Evolutionary conservation across 2,329 filamentous ascomycete genomes (phyloP).

Genomic region (Phialophora tarda): DNA sequence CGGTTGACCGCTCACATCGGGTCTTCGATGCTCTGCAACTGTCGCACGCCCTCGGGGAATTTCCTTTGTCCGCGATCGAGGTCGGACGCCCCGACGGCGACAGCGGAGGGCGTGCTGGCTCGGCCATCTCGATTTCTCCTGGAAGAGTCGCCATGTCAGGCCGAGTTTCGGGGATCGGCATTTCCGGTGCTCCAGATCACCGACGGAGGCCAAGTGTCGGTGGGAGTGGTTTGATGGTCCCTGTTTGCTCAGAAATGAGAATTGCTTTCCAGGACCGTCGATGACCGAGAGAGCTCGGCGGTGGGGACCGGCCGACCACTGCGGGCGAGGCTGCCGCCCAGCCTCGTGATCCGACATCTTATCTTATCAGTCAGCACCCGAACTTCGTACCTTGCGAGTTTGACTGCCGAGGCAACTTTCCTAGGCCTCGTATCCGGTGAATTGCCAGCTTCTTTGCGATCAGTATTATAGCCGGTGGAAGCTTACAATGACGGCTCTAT

Average conservation of each 20-base stretch:
- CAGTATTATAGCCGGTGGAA: conserved; percentile 1
- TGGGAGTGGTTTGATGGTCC: no score
- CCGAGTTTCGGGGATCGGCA: background rate
- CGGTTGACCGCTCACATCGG: conserved; percentile 4
- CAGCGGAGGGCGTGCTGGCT: background rate
- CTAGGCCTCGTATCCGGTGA: background rate
- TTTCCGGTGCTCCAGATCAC: background rate
- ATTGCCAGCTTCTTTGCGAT: no score
- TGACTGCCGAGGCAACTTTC: background rate
- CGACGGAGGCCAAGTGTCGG: background rate
- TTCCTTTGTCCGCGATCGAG: no score
- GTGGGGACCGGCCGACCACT: background rate
- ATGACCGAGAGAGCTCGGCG: background rate
- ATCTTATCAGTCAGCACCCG: background rate
- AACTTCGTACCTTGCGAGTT: background rate
- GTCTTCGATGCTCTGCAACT: background rate
- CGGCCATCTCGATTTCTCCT: background rate
- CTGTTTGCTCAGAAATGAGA: background rate
- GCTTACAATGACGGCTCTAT: background rate
- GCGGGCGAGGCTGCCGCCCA: background rate
- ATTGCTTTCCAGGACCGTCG: background rate
- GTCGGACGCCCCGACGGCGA: background rate
- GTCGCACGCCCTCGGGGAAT: background rate
- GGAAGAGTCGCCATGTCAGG: background rate
- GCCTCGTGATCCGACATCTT: background rate